phyloP scores from a whole-genome alignment of 2,329 filamentous ascomycete species.

The Tympanopsis confertula region DNA sequence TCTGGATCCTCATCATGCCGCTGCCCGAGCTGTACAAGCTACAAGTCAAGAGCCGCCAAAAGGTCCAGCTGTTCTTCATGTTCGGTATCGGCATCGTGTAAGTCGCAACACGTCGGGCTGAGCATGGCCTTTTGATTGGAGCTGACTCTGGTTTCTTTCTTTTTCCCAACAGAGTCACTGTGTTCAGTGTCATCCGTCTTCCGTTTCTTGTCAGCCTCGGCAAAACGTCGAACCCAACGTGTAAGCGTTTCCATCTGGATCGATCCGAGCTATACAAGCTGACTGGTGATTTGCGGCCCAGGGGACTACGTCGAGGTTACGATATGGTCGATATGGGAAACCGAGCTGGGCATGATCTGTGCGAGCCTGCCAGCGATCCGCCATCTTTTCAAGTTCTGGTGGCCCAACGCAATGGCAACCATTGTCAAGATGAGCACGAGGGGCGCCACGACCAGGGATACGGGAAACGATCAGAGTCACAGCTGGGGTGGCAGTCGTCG shows the following conservation, averaged over 20 bases:
- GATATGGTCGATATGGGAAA: conserved; percentile 27
- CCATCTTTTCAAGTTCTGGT: conserved; percentile 12
- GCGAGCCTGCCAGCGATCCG: conserved; percentile 26
- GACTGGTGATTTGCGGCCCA: background rate
- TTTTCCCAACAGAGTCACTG: conserved; percentile 19
- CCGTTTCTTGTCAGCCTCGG: conserved; percentile 27
- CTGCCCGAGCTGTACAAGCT: conserved; percentile 14
- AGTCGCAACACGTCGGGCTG: conserved; percentile 7
- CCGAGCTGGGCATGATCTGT: conserved; percentile 29
- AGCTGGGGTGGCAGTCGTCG: no score
- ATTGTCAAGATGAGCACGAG: no score
- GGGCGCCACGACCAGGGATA: no score
- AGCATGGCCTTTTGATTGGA: conserved; percentile 2
- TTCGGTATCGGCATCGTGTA: conserved; percentile 24
- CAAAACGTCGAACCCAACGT: conserved; percentile 24
- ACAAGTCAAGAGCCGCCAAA: conserved; percentile 17
- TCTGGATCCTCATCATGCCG: conserved; percentile 14
- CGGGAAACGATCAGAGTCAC: no score
- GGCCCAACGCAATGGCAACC: no score
- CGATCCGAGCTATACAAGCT: background rate
- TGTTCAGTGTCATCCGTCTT: conserved; percentile 31
- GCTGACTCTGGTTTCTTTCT: conserved; percentile 1
- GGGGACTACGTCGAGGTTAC: conserved; percentile 25
- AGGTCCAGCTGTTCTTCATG: conserved; percentile 20
- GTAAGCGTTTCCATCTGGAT: conserved; percentile 10